These are phyloP conservation scores for Fomitopsis serialis DNA, from an alignment of 768 basidiomycete genomes.

Conservation along the genomic window DNA sequence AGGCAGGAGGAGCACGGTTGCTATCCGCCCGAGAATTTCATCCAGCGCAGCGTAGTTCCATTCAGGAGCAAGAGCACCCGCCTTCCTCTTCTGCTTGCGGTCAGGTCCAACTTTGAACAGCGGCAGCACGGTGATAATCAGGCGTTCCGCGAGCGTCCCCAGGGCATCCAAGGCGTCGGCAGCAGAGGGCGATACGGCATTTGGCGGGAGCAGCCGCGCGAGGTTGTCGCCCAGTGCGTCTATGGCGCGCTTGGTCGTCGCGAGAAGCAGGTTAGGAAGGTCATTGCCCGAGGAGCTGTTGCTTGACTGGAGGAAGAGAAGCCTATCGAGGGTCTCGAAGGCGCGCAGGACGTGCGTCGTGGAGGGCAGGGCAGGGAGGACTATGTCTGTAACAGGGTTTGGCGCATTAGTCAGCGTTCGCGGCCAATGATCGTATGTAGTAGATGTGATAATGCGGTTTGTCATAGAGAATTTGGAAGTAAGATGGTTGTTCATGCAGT, in stretches of 20 bases:
- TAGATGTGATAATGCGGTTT: neutral
- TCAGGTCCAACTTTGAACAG: neutral
- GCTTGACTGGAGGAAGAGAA: neutral
- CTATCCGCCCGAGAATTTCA: constrained; percentile 14
- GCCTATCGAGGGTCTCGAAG: constrained; percentile 6
- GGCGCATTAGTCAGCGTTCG: neutral
- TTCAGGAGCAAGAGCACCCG: neutral
- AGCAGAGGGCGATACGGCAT: neutral
- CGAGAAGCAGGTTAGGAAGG: neutral
- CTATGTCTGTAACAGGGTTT: neutral
- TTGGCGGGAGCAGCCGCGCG: constrained; percentile 1
- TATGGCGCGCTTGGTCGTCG: neutral
- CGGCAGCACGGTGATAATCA: constrained; percentile 5
- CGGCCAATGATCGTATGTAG: neutral
- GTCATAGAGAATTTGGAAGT: neutral
- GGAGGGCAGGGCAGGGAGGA: neutral
- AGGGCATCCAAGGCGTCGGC: neutral
- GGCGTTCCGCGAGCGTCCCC: neutral
- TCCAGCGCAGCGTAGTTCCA: neutral
- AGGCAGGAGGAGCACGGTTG: constrained; percentile 19
- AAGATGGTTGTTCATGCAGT: neutral
- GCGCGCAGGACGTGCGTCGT: neutral
- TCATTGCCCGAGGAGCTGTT: neutral
- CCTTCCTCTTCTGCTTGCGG: neutral
- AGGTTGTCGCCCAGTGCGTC: neutral